Percentiles rank a stretch among this genome's conserved stretches.
These are phyloP conservation scores for Citrus cavaleriei DNA, from an alignment of 345 rosid species.

Conservation along the genomic window DNA sequence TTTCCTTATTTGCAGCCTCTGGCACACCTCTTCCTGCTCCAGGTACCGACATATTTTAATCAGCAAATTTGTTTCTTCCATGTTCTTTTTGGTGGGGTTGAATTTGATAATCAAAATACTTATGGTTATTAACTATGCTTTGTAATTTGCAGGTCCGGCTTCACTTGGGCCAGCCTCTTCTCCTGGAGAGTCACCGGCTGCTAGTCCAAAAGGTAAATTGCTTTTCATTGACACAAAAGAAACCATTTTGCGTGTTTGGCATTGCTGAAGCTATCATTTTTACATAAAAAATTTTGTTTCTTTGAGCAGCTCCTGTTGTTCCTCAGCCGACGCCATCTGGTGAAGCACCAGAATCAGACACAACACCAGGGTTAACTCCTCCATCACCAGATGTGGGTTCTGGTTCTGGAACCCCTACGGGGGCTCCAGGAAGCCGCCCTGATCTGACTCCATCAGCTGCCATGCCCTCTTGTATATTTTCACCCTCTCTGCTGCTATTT, in stretches of 20 bases:
- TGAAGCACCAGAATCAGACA: slow-evolving; percentile 53
- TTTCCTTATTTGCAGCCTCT: slow-evolving; percentile 35
- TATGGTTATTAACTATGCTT: background rate
- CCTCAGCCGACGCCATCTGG: slow-evolving; percentile 60
- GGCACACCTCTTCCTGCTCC: slow-evolving; percentile 72
- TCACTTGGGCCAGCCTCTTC: slow-evolving; percentile 45
- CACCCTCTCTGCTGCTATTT: slow-evolving; percentile 48
- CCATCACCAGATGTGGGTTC: slow-evolving; percentile 26
- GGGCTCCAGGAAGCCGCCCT: slow-evolving; percentile 49
- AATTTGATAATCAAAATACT: background rate
- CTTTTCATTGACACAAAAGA: background rate
- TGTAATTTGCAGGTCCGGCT: slow-evolving; percentile 43
- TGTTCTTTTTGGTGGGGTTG: background rate
- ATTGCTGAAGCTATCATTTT: background rate
- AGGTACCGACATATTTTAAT: slow-evolving; percentile 32
- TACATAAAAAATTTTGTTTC: background rate
- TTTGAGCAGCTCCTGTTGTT: slow-evolving; percentile 32
- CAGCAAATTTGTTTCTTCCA: background rate
- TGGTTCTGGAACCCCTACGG: slow-evolving; percentile 33
- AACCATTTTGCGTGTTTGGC: background rate
- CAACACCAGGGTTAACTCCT: slow-evolving; percentile 50
- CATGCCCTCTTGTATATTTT: slow-evolving; percentile 20
- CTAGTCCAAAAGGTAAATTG: slow-evolving; percentile 41
- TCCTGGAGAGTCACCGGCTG: slow-evolving; percentile 43
- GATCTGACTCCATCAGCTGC: slow-evolving; percentile 58